phyloP scores from a whole-genome alignment of 768 basidiomycete genomes.

The Hygrocybe coccinea region DNA sequence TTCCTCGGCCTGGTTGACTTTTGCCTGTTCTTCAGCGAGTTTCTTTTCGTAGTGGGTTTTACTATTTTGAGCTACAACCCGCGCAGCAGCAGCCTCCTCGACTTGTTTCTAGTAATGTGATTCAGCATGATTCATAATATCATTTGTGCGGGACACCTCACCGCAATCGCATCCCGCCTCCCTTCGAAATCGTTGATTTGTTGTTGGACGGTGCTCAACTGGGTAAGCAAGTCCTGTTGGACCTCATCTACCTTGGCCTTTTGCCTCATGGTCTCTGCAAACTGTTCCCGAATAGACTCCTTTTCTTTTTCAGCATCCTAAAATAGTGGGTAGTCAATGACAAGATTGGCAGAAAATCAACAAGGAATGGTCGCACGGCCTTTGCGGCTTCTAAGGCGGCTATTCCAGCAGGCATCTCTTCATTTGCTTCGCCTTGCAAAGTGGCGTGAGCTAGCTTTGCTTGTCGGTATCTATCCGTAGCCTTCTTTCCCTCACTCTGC shows the following conservation, averaged over 20 bases:
- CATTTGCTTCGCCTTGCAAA: conserved; percentile 59
- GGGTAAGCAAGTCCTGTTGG: conserved; percentile 39
- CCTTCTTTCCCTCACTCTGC: conserved; percentile 27
- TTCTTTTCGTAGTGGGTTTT: conserved; percentile 50
- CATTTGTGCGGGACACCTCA: conserved; percentile 28
- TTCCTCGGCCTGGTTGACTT: conserved; percentile 42
- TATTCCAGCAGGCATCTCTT: conserved; percentile 64
- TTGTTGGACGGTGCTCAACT: conserved; percentile 43
- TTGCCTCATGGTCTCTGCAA: conserved; percentile 38
- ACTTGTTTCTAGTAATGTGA: conserved; percentile 41
- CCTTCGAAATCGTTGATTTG: conserved; percentile 52
- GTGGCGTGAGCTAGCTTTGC: conserved; percentile 36
- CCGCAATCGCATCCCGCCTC: conserved; percentile 38
- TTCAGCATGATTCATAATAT: conserved; percentile 3
- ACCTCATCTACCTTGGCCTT: conserved; percentile 45
- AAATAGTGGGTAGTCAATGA: conserved; percentile 1
- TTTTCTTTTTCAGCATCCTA: conserved; percentile 59
- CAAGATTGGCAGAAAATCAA: not conserved
- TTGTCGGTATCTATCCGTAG: conserved; percentile 21
- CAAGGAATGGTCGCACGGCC: conserved; percentile 35
- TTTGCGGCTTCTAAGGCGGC: conserved; percentile 51
- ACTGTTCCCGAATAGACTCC: conserved; percentile 43
- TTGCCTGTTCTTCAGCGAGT: conserved; percentile 44
- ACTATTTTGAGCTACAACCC: conserved; percentile 47
- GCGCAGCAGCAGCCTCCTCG: conserved; percentile 42